Conservation (phyloP, 202 grass and related monocot genomes). For the Tripidium arundinaceum region DNA sequence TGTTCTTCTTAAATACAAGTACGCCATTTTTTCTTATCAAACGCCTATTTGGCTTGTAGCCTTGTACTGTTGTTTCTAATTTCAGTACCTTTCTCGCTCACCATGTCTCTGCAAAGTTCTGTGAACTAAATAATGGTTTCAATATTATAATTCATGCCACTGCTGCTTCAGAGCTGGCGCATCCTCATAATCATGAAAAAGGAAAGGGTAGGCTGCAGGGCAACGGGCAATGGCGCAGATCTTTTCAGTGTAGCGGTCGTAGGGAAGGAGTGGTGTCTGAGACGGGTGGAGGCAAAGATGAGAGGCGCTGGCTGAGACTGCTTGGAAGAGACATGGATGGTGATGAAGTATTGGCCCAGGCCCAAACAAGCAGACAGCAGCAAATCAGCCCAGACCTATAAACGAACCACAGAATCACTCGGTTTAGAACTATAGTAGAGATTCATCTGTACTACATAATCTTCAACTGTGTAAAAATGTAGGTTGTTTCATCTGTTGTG, state of each 20-base stretch:
- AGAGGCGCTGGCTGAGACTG: not conserved
- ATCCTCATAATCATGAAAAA: not conserved
- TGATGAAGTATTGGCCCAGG: not conserved
- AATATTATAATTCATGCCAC: not conserved
- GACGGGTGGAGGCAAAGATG: not conserved
- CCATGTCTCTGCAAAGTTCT: not conserved
- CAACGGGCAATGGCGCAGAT: not conserved
- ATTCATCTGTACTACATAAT: conserved; percentile 9
- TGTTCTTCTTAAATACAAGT: conserved; percentile 99
- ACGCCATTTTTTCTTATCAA: conserved; percentile 30
- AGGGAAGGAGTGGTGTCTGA: not conserved
- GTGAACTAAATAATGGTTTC: not conserved
- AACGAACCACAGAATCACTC: not conserved
- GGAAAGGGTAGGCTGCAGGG: not conserved
- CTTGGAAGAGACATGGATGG: not conserved
- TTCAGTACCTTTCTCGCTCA: not conserved
- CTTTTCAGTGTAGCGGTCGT: not conserved
- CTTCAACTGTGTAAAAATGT: not conserved
- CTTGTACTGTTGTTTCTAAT: not conserved
- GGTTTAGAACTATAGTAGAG: not conserved
- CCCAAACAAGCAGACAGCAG: not conserved
- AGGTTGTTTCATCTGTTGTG: not conserved
- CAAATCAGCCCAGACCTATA: not conserved
- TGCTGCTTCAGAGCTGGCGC: not conserved
- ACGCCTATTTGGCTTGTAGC: not conserved